Base-by-base conservation (phyloP, 2,329 filamentous ascomycete species). In the Aspergillus bombycis region DNA sequence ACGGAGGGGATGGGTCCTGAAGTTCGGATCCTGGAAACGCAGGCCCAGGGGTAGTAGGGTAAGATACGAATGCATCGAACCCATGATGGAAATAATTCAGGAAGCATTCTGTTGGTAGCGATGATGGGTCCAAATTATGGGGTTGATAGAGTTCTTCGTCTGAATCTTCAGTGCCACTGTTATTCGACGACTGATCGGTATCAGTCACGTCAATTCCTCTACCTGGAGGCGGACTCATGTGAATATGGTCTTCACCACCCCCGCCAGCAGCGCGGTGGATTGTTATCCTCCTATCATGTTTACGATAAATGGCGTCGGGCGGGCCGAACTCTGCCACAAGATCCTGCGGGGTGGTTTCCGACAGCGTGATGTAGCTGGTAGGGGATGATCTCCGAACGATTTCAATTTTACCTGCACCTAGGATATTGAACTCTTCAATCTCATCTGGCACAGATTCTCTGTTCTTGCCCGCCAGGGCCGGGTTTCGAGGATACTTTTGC, bases 41-140 rank as follows among this genome's bases (percentile, higher is more conserved):
- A 26, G 86, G 86, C 0, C 90, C 91, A 4, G 90, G 83, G 6
- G 84, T 75, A 0, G 87, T 88, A 0, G 92, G 90, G 34, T 89
- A 88, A 0, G 94, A 96, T n/a, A 99, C 86, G 6, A 98, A 84
- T 11, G 97, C 86, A 77, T 99, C 95, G 73, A 99, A 96, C 1
- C 95, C 95, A 66, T 97, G 89, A 68, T 94, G 91, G 75, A 97
- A 99, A 77, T 99, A 99, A 76, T 98, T 98, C 79, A 95, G 97
- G 76, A 98, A 99, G 68, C 90, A 93, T 71, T 86, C 83, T 9
- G 79, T 74, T 3, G 79, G 74, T n/a, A 79, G 66, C 8, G 74
- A 75, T 7, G 77, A 75, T 43, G 82, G 79, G 74, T 96, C 92
- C 4, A 88, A 86, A 1, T 88, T 86, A 4, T 78, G 88, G 69